A percentile compares a stretch with the other conserved stretches of the same genome.
Evolutionary conservation across 257 asterid genomes (phyloP).

Genomic region (Mitragyna speciosa): DNA sequence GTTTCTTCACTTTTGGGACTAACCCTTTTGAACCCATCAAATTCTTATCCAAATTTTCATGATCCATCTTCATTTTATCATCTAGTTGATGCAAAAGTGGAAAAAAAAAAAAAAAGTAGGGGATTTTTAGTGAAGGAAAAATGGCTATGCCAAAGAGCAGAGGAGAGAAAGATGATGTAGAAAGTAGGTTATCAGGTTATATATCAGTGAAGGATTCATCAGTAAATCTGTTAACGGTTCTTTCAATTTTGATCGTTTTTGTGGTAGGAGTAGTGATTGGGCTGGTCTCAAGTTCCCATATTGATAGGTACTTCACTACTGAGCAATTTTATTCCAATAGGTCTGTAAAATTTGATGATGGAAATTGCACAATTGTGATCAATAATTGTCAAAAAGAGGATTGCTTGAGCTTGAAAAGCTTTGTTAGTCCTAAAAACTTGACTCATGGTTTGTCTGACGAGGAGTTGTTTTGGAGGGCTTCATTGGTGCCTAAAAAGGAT

Average conservation of each 20-base stretch:
- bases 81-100: not conserved
- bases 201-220: slow-evolving; percentile 55
- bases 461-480: slow-evolving; percentile 94
- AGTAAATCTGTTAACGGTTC: slow-evolving; percentile 51
- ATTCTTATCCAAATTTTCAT: not conserved
- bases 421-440: slow-evolving; percentile 48
- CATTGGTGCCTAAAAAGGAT: slow-evolving; percentile 71
- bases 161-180: slow-evolving; percentile 64
- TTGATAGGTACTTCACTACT: slow-evolving; percentile 56
- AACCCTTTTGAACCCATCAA: slow-evolving; percentile 2
- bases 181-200: slow-evolving; percentile 21
- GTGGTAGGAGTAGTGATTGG: slow-evolving; percentile 89
- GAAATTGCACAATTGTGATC: slow-evolving; percentile 28
- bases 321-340: slow-evolving; percentile 32
- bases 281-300: slow-evolving; percentile 75
- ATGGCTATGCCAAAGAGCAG: slow-evolving; percentile 41
- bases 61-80: not conserved
- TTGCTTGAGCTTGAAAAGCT: slow-evolving; percentile 57
- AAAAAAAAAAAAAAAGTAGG: not conserved
- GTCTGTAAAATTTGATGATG: not conserved
- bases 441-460: slow-evolving; percentile 71
- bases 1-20: not conserved
- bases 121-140: not conserved
- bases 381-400: slow-evolving; percentile 43
- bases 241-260: slow-evolving; percentile 59